A percentile compares a stretch with the other conserved stretches of the same genome.
phyloP scores from a whole-genome alignment of 2,329 filamentous ascomycete species.

The Bimuria novae-zelandiae region DNA sequence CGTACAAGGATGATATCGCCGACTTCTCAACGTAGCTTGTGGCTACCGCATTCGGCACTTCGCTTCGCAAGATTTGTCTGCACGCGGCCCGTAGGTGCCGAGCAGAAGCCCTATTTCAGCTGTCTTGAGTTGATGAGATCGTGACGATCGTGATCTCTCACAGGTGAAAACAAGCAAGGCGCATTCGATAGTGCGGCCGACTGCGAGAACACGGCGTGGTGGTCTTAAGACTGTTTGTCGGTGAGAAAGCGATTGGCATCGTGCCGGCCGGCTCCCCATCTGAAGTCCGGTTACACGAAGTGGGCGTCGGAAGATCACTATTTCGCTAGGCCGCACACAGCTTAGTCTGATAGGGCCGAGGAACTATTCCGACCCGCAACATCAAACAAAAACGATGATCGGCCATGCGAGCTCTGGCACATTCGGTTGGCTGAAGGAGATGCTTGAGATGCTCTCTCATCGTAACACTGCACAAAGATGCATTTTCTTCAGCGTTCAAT shows the following conservation, averaged over 20 bases:
- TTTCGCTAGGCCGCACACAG: not conserved
- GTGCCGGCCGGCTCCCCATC: not conserved
- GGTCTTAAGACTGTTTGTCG: not conserved
- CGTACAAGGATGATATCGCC: not conserved
- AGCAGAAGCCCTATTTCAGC: not conserved
- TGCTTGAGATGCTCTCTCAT: not conserved
- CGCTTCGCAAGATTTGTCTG: not conserved
- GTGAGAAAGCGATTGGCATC: not conserved
- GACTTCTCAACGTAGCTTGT: not conserved
- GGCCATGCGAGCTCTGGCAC: not conserved
- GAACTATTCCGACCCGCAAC: too few relatives aligned
- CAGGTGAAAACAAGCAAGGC: not conserved
- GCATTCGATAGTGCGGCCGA: not conserved
- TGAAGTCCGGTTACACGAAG: not conserved
- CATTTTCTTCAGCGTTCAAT: not conserved
- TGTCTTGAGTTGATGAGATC: not conserved
- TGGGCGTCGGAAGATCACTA: too few relatives aligned
- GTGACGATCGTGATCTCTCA: slow-evolving; percentile 1
- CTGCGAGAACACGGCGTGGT: not conserved
- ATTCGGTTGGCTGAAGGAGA: not conserved
- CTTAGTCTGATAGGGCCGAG: not conserved
- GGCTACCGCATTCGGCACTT: not conserved
- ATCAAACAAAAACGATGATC: too few relatives aligned
- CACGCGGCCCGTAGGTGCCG: not conserved
- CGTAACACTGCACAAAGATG: not conserved